Conservation (phyloP, 305 asterid genomes). For the Fraxinus albicans region DNA sequence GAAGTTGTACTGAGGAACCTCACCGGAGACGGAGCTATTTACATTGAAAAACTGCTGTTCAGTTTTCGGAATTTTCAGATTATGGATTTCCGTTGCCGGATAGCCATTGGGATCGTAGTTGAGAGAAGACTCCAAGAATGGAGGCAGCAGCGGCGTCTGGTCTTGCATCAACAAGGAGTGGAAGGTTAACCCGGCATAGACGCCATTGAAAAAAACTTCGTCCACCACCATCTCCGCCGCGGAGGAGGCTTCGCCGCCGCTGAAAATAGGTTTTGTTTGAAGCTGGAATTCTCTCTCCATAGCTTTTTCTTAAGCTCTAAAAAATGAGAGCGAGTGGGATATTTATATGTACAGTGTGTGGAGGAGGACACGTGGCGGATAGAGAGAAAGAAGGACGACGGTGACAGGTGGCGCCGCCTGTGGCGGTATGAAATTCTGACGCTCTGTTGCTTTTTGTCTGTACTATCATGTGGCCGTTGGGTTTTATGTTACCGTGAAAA, state of each 20-base stretch:
- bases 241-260: slow-evolving; percentile 27
- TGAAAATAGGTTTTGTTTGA: neutral
- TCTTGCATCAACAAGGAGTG: slow-evolving; percentile 28
- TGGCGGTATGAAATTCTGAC: neutral
- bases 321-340: neutral
- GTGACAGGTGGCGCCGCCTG: slow-evolving; percentile 1
- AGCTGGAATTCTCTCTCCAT: slow-evolving; percentile 29
- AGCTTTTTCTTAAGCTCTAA: neutral
- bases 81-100: slow-evolving; percentile 23
- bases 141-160: neutral
- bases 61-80: slow-evolving; percentile 28
- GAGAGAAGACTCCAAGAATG: slow-evolving; percentile 20
- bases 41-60: slow-evolving; percentile 20
- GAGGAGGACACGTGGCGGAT: neutral
- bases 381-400: neutral
- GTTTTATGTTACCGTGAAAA: neutral
- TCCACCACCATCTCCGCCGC: slow-evolving; percentile 17
- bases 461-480: neutral
- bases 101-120: slow-evolving; percentile 7
- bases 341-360: neutral
- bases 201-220: slow-evolving; percentile 40
- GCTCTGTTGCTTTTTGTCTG: neutral
- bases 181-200: slow-evolving; percentile 40
- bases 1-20: slow-evolving; percentile 30
- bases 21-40: slow-evolving; percentile 18